Evolutionary conservation across 1,284 basidiomycete species (phyloP), one percentile per base, ranked within the genome.

Genomic region (Cystobasidiaceae sp.): DNA sequence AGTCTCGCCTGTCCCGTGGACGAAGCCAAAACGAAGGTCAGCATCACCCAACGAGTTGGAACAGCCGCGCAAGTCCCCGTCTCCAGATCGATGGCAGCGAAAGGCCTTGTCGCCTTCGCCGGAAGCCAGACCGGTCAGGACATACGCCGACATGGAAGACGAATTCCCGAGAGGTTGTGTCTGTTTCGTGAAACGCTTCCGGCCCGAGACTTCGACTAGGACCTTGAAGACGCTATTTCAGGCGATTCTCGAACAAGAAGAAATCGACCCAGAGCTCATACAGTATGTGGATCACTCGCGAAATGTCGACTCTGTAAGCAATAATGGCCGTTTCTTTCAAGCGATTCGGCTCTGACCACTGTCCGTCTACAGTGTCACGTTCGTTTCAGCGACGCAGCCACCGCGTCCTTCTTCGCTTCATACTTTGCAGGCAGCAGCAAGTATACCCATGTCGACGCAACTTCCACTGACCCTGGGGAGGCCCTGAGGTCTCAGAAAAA

Each of bases 121-220:
- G n/a, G n/a, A 52, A 7, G 37, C 46, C 19, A 39, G 44, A 33
- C 44, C 45, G 23, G 49, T 48, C 25, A 44, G 63, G 9, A 32
- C 41, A 9, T 59, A 48, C n/a, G 56, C 58, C 23, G 45, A 33
- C 25, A 49, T 23, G 13, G n/a, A n/a, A n/a, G 68, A 81, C 2
- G 76, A 80, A 0, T 89, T 81, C 71, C 88, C 88, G 0, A 78
- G 75, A 2, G 79, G 81, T 32, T 88, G 86, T 67, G 82, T 90
- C 8, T 79, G 87, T 30, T 86, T 86, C 72, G 81, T 84, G 6
- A 83, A 84, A 46, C 81, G 87, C 71, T 71, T 90, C 6, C 85
- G 89, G 67, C 78, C 82, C 1, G 83, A 84, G 64, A 87, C 86
- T 21, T 89, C 88, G 74, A 88, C 87, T 74, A 88, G 87, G 0